Evolutionary conservation across 2,329 filamentous ascomycete genomes (phyloP).

Genomic region (Aspergillus flavus): DNA sequence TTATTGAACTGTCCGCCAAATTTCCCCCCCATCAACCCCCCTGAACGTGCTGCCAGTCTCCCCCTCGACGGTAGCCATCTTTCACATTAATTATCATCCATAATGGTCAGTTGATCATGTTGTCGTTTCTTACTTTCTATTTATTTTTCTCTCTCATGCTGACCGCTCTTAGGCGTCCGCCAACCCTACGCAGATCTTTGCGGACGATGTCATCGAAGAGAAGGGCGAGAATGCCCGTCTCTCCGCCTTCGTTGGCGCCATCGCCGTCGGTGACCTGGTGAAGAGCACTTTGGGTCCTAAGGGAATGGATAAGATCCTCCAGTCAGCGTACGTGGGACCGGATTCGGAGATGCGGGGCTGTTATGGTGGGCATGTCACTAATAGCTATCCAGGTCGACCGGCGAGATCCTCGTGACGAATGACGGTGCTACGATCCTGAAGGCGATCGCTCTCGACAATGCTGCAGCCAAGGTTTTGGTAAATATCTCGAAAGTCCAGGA

Average conservation of each 20-base stretch:
- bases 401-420: constrained; percentile 97
- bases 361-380: constrained; percentile 17
- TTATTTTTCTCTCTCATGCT: constrained; percentile 12
- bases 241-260: constrained; percentile 96
- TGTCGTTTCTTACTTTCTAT: not conserved
- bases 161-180: constrained; percentile 36
- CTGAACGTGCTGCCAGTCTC: constrained; percentile 23
- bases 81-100: constrained; percentile 24
- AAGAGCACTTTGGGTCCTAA: constrained; percentile 97
- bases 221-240: constrained; percentile 99
- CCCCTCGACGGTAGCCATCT: constrained; percentile 19
- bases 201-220: constrained; percentile 94
- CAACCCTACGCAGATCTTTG: constrained; percentile 97
- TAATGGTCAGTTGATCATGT: constrained; percentile 29
- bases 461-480: constrained; percentile 95
- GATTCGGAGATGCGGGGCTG: constrained; percentile 20
- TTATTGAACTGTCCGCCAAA: constrained; percentile 14
- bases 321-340: constrained; percentile 73
- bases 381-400: constrained; percentile 69
- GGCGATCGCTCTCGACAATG: constrained; percentile 97
- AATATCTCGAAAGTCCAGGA: constrained; percentile 99
- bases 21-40: constrained; percentile 13
- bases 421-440: constrained; percentile 98
- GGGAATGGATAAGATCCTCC: constrained; percentile 98
- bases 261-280: constrained; percentile 94